phyloP scores from a whole-genome alignment of 2,329 filamentous ascomycete genomes.

The Phaeosphaeriaceae sp. region DNA sequence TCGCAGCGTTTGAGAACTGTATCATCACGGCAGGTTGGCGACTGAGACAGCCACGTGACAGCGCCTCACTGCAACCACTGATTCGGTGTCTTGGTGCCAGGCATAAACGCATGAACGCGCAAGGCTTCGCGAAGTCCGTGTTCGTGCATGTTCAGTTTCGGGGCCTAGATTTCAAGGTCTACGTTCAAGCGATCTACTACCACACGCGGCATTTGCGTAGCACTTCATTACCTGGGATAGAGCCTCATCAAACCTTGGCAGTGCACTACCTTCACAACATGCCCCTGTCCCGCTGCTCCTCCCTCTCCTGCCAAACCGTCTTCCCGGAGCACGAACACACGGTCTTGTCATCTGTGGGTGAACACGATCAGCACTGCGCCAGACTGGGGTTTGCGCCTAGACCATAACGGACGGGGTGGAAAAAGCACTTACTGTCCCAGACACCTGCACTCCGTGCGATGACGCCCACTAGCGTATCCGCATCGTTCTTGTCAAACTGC shows the following conservation, averaged over 20 bases:
- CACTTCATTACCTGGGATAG: slow-evolving; percentile 21
- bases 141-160: slow-evolving; percentile 43
- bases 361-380: slow-evolving; percentile 4
- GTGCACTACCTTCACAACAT: slow-evolving; percentile 70
- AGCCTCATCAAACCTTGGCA: slow-evolving; percentile 15
- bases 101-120: slow-evolving; percentile 46
- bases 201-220: slow-evolving; percentile 23
- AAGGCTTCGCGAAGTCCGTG: slow-evolving; percentile 35
- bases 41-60: slow-evolving; percentile 48
- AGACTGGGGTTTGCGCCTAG: not conserved
- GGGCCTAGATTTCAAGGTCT: slow-evolving; percentile 38
- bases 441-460: slow-evolving; percentile 96
- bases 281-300: slow-evolving; percentile 85
- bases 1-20: slow-evolving; percentile 47
- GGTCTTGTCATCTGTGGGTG: slow-evolving; percentile 76
- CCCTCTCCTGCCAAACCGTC: slow-evolving; percentile 96
- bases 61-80: slow-evolving; percentile 24
- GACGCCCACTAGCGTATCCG: slow-evolving; percentile 87
- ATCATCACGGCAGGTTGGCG: slow-evolving; percentile 44
- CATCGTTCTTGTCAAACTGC: slow-evolving; percentile 66
- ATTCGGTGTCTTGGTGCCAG: slow-evolving; percentile 26
- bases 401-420: not conserved
- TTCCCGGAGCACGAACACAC: slow-evolving; percentile 98
- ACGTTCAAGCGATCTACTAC: slow-evolving; percentile 21
- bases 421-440: slow-evolving; percentile 69